Evolutionary conservation across 805 yeast genomes (phyloP), one percentile per base, ranked within the genome.

Genomic region (Metschnikowia koreensis): DNA sequence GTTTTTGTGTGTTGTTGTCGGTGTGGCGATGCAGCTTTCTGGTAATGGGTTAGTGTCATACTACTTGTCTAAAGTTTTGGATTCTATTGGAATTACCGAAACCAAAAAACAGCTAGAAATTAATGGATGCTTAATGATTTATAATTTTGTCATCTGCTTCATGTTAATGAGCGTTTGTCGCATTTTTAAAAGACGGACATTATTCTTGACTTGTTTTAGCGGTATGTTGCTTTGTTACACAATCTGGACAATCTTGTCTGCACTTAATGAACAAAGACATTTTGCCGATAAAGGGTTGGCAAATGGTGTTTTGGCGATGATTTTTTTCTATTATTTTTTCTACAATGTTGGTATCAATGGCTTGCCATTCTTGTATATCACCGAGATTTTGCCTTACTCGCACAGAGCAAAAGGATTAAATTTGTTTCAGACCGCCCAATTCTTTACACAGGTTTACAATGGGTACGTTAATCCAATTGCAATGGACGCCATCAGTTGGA

Each of bases 21-120:
- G 73, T 39, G 55, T 63, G 33, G 60, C 75, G 54, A 69, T 69
- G 76, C 81, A 77, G 59, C 60, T 76, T 40, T 75, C 81, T 15
- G 84, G 84, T 60, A 79, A 77, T 58, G 81, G 81, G 51, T 66
- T 80, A 53, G 79, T 79, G 28, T 74, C 81, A 4, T 80, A 78
- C 70, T 80, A 80, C 63, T 66, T 80, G 55, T 68, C 72, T 52
- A 70, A 73, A 58, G 85, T 82, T 12, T 71, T 81, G 56, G 61
- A 66, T 52, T 74, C 81, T 27, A 79, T 81, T 61, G 84, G 86
- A 52, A 77, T 81, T 59, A 77, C 79, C 44, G 70, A 69, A n/a
- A 48, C 51, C 10, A 52, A 48, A 41, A 48, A 16, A 34, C 81
- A 81, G 64, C 71, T 80, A 50, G 62, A 75, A 46, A 73, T 80